A percentile compares a stretch with the other conserved stretches of the same genome.
These are phyloP conservation scores for Odontarrhena argentea DNA, from an alignment of 345 rosid genomes.

Conservation along the genomic window DNA sequence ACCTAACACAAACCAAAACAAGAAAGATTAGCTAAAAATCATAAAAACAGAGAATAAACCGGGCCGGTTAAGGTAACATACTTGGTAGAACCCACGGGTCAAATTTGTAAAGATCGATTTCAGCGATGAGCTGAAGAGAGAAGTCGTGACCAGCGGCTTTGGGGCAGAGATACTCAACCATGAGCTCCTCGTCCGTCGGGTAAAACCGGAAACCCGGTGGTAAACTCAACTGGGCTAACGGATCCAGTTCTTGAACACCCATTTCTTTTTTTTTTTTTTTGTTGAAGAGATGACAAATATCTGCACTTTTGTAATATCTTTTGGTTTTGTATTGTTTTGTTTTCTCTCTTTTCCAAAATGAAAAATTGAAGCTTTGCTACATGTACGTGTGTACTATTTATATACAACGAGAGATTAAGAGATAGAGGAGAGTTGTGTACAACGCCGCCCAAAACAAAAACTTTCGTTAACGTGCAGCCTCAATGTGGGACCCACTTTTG, in stretches of 20 bases:
- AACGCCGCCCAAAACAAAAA: constrained; percentile 31
- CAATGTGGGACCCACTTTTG: constrained; percentile 31
- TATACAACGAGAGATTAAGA: neutral
- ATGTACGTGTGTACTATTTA: constrained; percentile 13
- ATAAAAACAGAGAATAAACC: neutral
- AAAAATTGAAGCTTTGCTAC: constrained; percentile 26
- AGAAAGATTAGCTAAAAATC: neutral
- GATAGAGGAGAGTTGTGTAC: neutral
- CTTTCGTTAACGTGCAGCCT: constrained; percentile 37
- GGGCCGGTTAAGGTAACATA: constrained; percentile 41
- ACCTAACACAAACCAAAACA: constrained; percentile 48
- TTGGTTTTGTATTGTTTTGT: neutral
- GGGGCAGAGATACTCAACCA: constrained; percentile 80
- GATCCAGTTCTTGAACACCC: constrained; percentile 72
- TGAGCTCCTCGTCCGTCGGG: constrained; percentile 96
- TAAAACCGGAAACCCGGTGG: constrained; percentile 97
- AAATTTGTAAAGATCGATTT: constrained; percentile 87
- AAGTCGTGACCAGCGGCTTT: constrained; percentile 85
- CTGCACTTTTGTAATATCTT: constrained; percentile 9
- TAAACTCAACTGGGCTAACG: constrained; percentile 74
- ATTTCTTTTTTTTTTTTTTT: constrained; percentile 35
- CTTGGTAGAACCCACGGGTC: constrained; percentile 92
- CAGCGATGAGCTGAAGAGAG: constrained; percentile 70
- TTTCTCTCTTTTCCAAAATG: constrained; percentile 5
- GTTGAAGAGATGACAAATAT: neutral